Conservation (phyloP, 2,329 filamentous ascomycete genomes). For the Pseudocercospora fijiensis region DNA sequence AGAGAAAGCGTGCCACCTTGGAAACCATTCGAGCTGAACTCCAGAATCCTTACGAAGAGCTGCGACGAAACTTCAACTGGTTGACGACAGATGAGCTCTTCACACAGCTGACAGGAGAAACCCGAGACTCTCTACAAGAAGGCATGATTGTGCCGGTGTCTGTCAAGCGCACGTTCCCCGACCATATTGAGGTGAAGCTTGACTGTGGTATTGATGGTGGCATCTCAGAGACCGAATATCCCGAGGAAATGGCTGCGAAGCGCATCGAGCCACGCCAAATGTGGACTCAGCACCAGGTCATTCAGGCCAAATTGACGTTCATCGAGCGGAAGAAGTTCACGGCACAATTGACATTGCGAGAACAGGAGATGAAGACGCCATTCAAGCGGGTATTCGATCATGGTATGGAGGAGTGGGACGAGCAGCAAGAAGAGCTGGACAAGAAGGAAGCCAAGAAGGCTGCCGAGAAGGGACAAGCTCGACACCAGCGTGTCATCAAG, state of each 20-base stretch:
- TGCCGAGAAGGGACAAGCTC: slow-evolving; percentile 76
- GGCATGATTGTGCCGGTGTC: slow-evolving; percentile 92
- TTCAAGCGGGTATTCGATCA: slow-evolving; percentile 69
- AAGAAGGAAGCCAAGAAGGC: slow-evolving; percentile 73
- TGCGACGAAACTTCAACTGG: slow-evolving; percentile 74
- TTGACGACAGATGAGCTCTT: slow-evolving; percentile 79
- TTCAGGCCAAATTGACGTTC: slow-evolving; percentile 82
- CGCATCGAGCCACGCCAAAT: slow-evolving; percentile 57
- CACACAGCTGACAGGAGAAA: slow-evolving; percentile 95
- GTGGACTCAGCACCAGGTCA: slow-evolving; percentile 76
- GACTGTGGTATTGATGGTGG: slow-evolving; percentile 93
- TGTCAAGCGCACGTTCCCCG: slow-evolving; percentile 82
- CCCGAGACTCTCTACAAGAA: slow-evolving; percentile 73
- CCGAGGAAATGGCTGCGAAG: slow-evolving; percentile 61
- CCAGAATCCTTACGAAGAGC: slow-evolving; percentile 88
- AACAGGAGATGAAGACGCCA: slow-evolving; percentile 73
- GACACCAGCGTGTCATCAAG: slow-evolving; percentile 92
- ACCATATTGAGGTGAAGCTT: slow-evolving; percentile 89
- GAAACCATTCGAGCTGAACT: slow-evolving; percentile 95
- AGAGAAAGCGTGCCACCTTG: slow-evolving; percentile 90
- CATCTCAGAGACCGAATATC: slow-evolving; percentile 79
- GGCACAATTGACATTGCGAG: slow-evolving; percentile 79
- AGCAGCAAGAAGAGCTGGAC: slow-evolving; percentile 64
- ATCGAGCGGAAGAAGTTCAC: slow-evolving; percentile 83
- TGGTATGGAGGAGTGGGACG: slow-evolving; percentile 73